Evolutionary conservation across 2,329 filamentous ascomycete species (phyloP).

Genomic region (Cordyceps javanica): DNA sequence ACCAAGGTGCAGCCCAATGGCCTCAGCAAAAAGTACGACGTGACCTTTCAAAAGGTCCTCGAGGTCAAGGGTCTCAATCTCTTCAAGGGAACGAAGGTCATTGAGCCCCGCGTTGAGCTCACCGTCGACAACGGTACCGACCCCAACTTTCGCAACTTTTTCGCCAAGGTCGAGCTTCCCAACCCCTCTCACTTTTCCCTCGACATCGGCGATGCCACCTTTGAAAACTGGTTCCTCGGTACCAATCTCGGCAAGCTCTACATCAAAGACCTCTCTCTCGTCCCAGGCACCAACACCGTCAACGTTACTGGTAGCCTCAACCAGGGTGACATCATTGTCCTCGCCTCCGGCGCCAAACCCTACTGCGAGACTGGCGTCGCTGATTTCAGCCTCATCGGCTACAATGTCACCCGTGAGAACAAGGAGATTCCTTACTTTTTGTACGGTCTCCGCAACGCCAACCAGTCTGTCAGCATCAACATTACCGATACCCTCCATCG

Average conservation of each 20-base stretch:
- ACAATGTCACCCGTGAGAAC: conserved; percentile 44
- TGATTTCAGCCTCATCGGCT: conserved; percentile 49
- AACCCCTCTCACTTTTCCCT: conserved; percentile 60
- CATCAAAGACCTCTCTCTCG: conserved; percentile 52
- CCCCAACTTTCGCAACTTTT: conserved; percentile 47
- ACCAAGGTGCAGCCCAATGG: conserved; percentile 46
- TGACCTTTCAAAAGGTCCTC: conserved; percentile 52
- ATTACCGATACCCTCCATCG: conserved; percentile 38
- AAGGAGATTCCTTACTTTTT: conserved; percentile 50
- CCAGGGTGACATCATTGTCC: conserved; percentile 40
- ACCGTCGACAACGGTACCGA: conserved; percentile 30
- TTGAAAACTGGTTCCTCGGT: conserved; percentile 50
- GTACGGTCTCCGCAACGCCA: conserved; percentile 44
- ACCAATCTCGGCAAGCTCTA: conserved; percentile 47
- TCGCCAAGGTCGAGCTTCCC: conserved; percentile 52
- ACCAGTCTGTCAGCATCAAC: conserved; percentile 47
- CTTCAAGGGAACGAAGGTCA: conserved; percentile 49
- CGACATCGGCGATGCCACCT: conserved; percentile 59
- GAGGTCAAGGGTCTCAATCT: conserved; percentile 45
- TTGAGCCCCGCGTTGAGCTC: conserved; percentile 42
- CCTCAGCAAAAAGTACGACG: conserved; percentile 40
- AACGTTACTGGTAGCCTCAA: conserved; percentile 48
- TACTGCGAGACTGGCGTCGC: conserved; percentile 51
- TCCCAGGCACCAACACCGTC: conserved; percentile 52
- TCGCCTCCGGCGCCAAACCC: conserved; percentile 32